A percentile compares a stretch with the other conserved stretches of the same genome.
phyloP scores from a whole-genome alignment of 2,329 filamentous ascomycete species.

The Penicillium sp. region DNA sequence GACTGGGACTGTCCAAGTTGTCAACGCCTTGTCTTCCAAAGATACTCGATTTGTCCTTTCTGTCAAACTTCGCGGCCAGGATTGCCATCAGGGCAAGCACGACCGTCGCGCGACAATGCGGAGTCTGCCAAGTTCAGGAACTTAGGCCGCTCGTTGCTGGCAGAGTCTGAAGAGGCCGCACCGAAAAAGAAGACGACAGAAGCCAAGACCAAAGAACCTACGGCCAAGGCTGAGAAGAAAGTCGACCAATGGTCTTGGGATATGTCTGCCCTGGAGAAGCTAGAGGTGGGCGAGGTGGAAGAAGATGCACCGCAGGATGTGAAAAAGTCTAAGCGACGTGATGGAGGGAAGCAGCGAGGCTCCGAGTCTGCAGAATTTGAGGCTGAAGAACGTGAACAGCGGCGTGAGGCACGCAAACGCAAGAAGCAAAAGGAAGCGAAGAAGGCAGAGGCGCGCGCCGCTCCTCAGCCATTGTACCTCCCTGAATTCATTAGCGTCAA shows the following conservation, averaged over 20 bases:
- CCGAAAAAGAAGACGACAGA: not conserved
- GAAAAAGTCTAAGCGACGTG: slow-evolving; percentile 25
- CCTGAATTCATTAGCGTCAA: slow-evolving; percentile 91
- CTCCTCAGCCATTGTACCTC: slow-evolving; percentile 67
- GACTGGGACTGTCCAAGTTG: slow-evolving; percentile 19
- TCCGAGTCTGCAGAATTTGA: slow-evolving; percentile 39
- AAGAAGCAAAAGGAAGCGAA: slow-evolving; percentile 42
- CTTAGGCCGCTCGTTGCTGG: slow-evolving; percentile 18
- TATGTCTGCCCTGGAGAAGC: slow-evolving; percentile 27
- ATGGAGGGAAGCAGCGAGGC: slow-evolving; percentile 23
- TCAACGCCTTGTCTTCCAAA: slow-evolving; percentile 7
- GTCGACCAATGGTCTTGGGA: slow-evolving; percentile 31
- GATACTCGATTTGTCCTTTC: slow-evolving; percentile 13
- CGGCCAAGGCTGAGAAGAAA: not conserved
- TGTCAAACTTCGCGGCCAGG: slow-evolving; percentile 23
- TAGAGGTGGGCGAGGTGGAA: slow-evolving; percentile 13
- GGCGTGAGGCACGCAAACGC: slow-evolving; percentile 33
- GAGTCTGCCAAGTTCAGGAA: slow-evolving; percentile 22
- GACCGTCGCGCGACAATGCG: not conserved
- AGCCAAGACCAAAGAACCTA: not conserved
- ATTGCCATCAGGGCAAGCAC: not conserved
- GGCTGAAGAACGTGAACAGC: slow-evolving; percentile 34
- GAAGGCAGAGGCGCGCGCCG: slow-evolving; percentile 39
- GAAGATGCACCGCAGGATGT: not conserved
- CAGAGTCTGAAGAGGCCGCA: slow-evolving; percentile 14